A percentile compares a stretch with the other conserved stretches of the same genome.
phyloP scores from a whole-genome alignment of 257 asterid species.

The Salvia hispanica region DNA sequence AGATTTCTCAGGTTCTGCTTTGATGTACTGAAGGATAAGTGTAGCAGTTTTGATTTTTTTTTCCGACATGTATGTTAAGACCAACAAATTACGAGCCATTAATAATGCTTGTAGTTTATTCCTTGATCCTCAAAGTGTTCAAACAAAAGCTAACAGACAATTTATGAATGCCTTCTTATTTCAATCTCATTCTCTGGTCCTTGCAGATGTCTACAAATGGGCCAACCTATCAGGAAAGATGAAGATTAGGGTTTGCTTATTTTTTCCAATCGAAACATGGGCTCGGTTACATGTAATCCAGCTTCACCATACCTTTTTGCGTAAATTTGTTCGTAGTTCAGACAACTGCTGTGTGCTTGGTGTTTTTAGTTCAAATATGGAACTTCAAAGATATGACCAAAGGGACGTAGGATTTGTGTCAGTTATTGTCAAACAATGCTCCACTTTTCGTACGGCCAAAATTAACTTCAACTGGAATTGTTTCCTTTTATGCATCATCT shows the following conservation, averaged over 20 bases:
- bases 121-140: constrained; percentile 4
- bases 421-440: too few species aligned
- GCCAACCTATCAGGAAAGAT: constrained; percentile 74
- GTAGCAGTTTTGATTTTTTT: constrained; percentile 4
- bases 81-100: constrained; percentile 9
- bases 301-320: constrained; percentile 12
- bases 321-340: background rate
- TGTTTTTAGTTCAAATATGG: too few species aligned
- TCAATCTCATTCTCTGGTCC: constrained; percentile 28
- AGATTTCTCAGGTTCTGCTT: constrained; percentile 76
- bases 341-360: too few species aligned
- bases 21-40: constrained; percentile 16
- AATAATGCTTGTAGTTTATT: constrained; percentile 18
- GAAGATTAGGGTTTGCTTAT: constrained; percentile 86
- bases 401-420: too few species aligned
- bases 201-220: constrained; percentile 91
- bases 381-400: too few species aligned
- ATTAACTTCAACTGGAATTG: too few species aligned
- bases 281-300: constrained; percentile 63
- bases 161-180: constrained; percentile 15
- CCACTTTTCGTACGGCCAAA: too few species aligned
- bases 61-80: constrained; percentile 16
- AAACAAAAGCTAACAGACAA: background rate
- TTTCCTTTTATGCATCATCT: constrained; percentile 10
- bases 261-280: constrained; percentile 92